Evolutionary conservation across 495 filamentous ascomycete species (phyloP).

Genomic region (Penicillium cinerascens): DNA sequence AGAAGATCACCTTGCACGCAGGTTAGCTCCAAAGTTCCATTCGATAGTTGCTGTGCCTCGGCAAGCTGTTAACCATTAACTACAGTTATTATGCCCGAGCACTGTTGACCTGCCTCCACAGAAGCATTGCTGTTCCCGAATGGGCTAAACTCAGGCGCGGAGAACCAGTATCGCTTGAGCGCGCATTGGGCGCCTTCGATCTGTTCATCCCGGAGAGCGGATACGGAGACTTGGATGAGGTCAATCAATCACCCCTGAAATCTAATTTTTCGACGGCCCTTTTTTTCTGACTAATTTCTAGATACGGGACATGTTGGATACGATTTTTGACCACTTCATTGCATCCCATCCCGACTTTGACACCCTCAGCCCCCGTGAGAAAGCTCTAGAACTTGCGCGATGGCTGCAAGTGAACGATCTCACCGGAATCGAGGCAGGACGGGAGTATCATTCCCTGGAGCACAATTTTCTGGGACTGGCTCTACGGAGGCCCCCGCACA

Average conservation of each 20-base stretch:
- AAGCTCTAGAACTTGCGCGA: conserved; percentile 60
- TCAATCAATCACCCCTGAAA: conserved; percentile 32
- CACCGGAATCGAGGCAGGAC: conserved; percentile 59
- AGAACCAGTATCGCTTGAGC: conserved; percentile 61
- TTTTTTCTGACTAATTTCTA: conserved; percentile 22
- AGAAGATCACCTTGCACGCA: conserved; percentile 77
- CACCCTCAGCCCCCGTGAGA: conserved; percentile 54
- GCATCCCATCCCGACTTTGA: conserved; percentile 46
- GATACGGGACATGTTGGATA: conserved; percentile 61
- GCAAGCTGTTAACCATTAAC: conserved; percentile 9
- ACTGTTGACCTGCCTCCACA: conserved; percentile 74
- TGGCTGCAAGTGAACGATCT: conserved; percentile 65
- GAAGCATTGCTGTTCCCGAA: conserved; percentile 69
- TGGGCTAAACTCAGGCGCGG: conserved; percentile 60
- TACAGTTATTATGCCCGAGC: conserved; percentile 69
- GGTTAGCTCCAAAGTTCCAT: conserved; percentile 44
- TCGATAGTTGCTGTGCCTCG: conserved; percentile 3
- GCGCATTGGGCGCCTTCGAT: conserved; percentile 76
- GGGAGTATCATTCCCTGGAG: conserved; percentile 69
- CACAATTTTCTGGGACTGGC: conserved; percentile 82
- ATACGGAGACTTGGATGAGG: conserved; percentile 69
- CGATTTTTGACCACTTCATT: conserved; percentile 53
- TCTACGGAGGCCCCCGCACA: conserved; percentile 56
- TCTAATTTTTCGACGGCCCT: neutral
- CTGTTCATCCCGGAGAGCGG: conserved; percentile 75